These are phyloP conservation scores for Aspergillus sergii DNA, from an alignment of 2,329 filamentous ascomycete species.

Conservation along the genomic window DNA sequence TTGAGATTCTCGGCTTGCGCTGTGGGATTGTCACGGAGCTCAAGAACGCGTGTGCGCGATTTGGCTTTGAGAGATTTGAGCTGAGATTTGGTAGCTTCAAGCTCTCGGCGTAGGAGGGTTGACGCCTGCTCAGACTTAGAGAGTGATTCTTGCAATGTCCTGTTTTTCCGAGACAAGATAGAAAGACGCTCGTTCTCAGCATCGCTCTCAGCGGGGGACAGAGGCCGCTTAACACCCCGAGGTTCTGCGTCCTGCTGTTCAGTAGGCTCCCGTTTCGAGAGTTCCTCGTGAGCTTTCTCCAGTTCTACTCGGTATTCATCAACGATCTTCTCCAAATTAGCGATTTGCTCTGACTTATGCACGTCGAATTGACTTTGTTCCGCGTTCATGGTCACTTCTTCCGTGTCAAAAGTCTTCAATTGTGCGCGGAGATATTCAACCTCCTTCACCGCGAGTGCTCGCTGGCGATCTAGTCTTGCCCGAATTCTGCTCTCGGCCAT, in stretches of 20 bases:
- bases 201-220: conserved; percentile 57
- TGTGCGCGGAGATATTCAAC: conserved; percentile 93
- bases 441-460: conserved; percentile 83
- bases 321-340: conserved; percentile 81
- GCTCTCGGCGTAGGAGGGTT: conserved; percentile 72
- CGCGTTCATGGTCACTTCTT: conserved; percentile 79
- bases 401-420: conserved; percentile 81
- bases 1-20: conserved; percentile 84
- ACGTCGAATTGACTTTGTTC: conserved; percentile 74
- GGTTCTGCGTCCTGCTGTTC: conserved; percentile 46
- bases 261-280: conserved; percentile 64
- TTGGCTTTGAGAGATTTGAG: conserved; percentile 68
- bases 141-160: conserved; percentile 79
- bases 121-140: conserved; percentile 69
- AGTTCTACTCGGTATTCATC: conserved; percentile 85
- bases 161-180: conserved; percentile 82
- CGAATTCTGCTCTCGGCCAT: conserved; percentile 67
- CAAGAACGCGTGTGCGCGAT: conserved; percentile 78
- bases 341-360: conserved; percentile 71
- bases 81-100: conserved; percentile 72
- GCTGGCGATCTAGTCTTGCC: conserved; percentile 80
- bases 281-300: conserved; percentile 70
- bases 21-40: conserved; percentile 90
- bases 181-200: conserved; percentile 72
- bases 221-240: conserved; percentile 64